Conservation (phyloP, 345 rosid genomes). For the Arabidopsis suecica region DNA sequence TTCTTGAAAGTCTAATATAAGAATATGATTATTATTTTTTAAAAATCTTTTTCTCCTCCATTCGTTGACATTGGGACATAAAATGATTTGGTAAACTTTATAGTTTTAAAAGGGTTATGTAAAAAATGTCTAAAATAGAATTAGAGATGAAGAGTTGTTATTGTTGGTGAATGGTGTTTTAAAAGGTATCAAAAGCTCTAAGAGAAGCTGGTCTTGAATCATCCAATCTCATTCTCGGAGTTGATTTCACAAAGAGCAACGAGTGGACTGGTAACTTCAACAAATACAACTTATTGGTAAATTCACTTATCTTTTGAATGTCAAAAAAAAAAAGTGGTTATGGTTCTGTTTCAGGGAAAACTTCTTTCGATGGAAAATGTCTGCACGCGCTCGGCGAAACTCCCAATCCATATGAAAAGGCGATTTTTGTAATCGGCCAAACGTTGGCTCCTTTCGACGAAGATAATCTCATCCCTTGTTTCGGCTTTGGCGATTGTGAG, state of each 20-base stretch:
- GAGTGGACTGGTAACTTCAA: constrained; percentile 76
- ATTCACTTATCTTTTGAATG: not conserved
- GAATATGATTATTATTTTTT: not conserved
- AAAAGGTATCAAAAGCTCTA: constrained; percentile 67
- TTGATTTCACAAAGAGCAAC: constrained; percentile 94
- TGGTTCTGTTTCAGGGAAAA: constrained; percentile 48
- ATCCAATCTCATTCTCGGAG: constrained; percentile 82
- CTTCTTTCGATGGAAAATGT: constrained; percentile 64
- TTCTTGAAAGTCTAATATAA: constrained; percentile 9
- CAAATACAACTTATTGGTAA: not conserved
- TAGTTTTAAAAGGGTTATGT: not conserved
- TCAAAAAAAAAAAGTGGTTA: not conserved
- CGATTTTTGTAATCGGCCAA: constrained; percentile 74
- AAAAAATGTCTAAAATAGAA: not conserved
- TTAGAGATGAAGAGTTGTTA: constrained; percentile 6
- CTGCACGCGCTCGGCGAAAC: constrained; percentile 60
- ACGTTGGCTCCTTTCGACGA: constrained; percentile 88
- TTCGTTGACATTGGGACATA: constrained; percentile 28
- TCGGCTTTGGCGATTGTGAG: constrained; percentile 82
- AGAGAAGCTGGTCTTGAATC: constrained; percentile 84
- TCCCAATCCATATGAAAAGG: constrained; percentile 84
- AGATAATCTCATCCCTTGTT: constrained; percentile 82
- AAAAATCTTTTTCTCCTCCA: not conserved
- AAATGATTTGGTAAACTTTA: not conserved
- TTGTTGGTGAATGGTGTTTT: constrained; percentile 13